These are phyloP conservation scores for Citrullus mucosospermus DNA, from an alignment of 306 rosid genomes.

Conservation along the genomic window DNA sequence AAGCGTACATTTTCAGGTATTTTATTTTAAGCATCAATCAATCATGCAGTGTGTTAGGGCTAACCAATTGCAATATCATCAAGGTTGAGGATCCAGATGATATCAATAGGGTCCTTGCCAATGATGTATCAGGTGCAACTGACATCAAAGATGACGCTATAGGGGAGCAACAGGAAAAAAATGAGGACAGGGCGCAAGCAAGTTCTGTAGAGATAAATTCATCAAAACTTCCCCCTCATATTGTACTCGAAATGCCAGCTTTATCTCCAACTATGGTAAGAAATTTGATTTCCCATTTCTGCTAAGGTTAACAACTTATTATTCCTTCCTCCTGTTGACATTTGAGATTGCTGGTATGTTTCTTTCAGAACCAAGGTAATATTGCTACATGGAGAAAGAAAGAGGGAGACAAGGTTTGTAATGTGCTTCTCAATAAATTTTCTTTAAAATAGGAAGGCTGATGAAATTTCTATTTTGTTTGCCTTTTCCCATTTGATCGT, in stretches of 20 bases:
- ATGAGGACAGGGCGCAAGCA: conserved; percentile 40
- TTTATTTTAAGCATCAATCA: neutral
- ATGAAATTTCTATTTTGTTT: neutral
- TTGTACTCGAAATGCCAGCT: conserved; percentile 82
- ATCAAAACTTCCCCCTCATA: conserved; percentile 77
- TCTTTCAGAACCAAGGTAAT: conserved; percentile 75
- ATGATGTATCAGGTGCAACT: conserved; percentile 29
- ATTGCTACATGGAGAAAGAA: conserved; percentile 79
- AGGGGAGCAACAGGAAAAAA: conserved; percentile 25
- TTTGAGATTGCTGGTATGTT: conserved; percentile 11
- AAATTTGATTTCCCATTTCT: conserved; percentile 6
- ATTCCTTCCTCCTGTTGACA: conserved; percentile 14
- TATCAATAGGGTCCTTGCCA: conserved; percentile 62
- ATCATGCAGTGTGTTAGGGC: conserved; percentile 11
- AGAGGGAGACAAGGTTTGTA: conserved; percentile 96
- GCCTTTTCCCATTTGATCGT: neutral
- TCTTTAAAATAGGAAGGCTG: neutral
- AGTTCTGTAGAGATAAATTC: conserved; percentile 31
- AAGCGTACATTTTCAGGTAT: neutral
- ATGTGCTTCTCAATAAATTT: conserved; percentile 11
- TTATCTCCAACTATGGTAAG: conserved; percentile 94
- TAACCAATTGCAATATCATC: conserved; percentile 22
- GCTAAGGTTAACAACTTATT: conserved; percentile 4
- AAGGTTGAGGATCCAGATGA: conserved; percentile 86
- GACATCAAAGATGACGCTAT: conserved; percentile 28